Evolutionary conservation across 139 green algal species (phyloP).

Genomic region (Nannochloris sp.): DNA sequence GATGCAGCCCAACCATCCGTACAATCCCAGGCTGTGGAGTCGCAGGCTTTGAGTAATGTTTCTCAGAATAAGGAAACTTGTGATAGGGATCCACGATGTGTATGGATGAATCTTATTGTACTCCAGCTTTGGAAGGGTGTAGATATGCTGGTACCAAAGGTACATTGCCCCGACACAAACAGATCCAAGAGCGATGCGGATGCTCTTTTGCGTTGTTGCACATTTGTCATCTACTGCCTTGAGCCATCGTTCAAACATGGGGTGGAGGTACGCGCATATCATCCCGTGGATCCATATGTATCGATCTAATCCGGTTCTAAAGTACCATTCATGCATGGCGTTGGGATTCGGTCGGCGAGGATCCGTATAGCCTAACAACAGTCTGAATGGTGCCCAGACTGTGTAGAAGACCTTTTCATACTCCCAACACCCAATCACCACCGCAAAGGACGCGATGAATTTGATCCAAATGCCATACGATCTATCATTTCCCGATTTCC

Average conservation of each 20-base stretch:
- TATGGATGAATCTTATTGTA: slow-evolving; percentile 95
- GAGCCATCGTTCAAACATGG: slow-evolving; percentile 29
- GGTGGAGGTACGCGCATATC: slow-evolving; percentile 81
- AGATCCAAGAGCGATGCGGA: slow-evolving; percentile 13
- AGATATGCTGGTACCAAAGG: slow-evolving; percentile 48
- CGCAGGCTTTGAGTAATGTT: slow-evolving; percentile 74
- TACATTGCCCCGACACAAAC: slow-evolving; percentile 9
- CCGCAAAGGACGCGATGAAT: slow-evolving; percentile 32
- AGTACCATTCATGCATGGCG: slow-evolving; percentile 82
- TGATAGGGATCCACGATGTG: slow-evolving; percentile 95
- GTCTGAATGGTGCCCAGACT: slow-evolving; percentile 73
- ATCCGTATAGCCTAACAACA: slow-evolving; percentile 76
- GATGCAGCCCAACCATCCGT: slow-evolving; percentile 92
- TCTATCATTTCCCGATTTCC: slow-evolving; percentile 53
- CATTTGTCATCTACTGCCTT: slow-evolving; percentile 44
- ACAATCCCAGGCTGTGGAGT: slow-evolving; percentile 55
- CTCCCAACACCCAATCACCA: slow-evolving; percentile 78
- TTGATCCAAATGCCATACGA: slow-evolving; percentile 51
- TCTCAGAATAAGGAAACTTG: slow-evolving; percentile 71
- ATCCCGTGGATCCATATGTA: slow-evolving; percentile 97
- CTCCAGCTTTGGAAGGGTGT: slow-evolving; percentile 73
- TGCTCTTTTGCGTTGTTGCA: slow-evolving; percentile 9
- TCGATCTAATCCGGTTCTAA: slow-evolving; percentile 83
- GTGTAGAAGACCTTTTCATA: slow-evolving; percentile 79
- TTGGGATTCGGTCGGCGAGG: slow-evolving; percentile 62